Conservation (phyloP, 768 basidiomycete species). For the Termitomyces bulborhizus region DNA sequence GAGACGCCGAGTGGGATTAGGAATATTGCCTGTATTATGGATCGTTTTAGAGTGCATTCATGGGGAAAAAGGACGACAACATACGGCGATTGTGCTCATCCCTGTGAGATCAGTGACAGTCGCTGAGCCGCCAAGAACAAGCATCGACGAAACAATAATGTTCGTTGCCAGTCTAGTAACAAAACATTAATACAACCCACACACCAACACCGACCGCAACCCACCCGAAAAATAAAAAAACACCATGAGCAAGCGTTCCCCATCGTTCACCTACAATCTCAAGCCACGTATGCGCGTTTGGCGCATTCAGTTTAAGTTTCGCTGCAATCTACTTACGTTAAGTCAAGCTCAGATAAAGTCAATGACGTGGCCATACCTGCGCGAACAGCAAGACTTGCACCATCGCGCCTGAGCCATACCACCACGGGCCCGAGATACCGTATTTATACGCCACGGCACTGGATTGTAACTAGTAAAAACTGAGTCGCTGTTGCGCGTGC, state of each 20-base stretch:
- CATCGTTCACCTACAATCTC: conserved; percentile 81
- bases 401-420: conserved; percentile 86
- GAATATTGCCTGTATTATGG: conserved; percentile 65
- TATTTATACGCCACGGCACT: conserved; percentile 83
- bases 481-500: no score
- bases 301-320: conserved; percentile 89
- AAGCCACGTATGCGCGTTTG: conserved; percentile 82
- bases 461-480: conserved; percentile 49
- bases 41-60: no score
- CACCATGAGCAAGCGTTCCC: conserved; percentile 72
- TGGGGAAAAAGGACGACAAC: no score
- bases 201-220: conserved; percentile 6
- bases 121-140: conserved; percentile 75
- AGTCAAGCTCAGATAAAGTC: no score
- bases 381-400: conserved; percentile 89
- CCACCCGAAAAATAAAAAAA: conserved; percentile 87
- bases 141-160: conserved; percentile 84
- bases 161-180: conserved; percentile 70
- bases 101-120: conserved; percentile 87
- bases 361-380: conserved; percentile 31
- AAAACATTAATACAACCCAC: no score
- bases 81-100: conserved; percentile 78
- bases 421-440: conserved; percentile 83
- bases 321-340: conserved; percentile 56
- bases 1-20: conserved; percentile 83